A percentile compares a stretch with the other conserved stretches of the same genome.
Evolutionary conservation across 306 rosid species (phyloP).

Genomic region (Pterocarpus santalinus): DNA sequence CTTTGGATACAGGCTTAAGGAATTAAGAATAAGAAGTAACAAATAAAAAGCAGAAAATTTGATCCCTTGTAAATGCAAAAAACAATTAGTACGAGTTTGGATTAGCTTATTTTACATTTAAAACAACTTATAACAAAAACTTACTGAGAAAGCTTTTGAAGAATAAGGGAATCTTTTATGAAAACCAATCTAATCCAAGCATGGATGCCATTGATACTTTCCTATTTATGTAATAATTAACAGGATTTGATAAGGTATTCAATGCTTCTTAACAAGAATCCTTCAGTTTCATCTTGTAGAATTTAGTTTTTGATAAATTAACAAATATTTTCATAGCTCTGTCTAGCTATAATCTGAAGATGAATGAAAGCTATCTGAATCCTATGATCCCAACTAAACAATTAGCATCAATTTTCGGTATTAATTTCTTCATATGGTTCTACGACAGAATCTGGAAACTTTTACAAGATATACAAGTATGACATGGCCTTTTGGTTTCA

Average conservation of each 20-base stretch:
- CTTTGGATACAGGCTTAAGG: neutral
- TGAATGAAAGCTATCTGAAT: neutral
- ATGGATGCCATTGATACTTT: neutral
- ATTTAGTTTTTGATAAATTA: neutral
- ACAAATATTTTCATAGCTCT: constrained; percentile 3
- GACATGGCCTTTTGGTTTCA: neutral
- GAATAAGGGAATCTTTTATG: neutral
- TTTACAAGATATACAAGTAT: neutral
- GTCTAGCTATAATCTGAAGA: neutral
- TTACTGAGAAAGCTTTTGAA: too few relatives aligned
- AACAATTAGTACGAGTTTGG: neutral
- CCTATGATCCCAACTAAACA: constrained; percentile 8
- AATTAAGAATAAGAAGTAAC: constrained; percentile 17
- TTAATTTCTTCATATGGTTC: neutral
- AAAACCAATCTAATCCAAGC: neutral
- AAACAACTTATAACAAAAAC: neutral
- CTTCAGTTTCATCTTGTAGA: neutral
- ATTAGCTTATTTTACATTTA: neutral
- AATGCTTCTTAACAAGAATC: neutral
- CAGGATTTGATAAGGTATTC: neutral
- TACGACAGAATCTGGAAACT: constrained; percentile 17
- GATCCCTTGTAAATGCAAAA: neutral
- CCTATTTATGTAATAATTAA: neutral
- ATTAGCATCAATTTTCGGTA: neutral
- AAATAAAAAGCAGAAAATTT: neutral